Percentiles rank a stretch among this genome's conserved stretches.
Conservation (phyloP, 163 green algal genomes). For the Prototheca cutis region DNA sequence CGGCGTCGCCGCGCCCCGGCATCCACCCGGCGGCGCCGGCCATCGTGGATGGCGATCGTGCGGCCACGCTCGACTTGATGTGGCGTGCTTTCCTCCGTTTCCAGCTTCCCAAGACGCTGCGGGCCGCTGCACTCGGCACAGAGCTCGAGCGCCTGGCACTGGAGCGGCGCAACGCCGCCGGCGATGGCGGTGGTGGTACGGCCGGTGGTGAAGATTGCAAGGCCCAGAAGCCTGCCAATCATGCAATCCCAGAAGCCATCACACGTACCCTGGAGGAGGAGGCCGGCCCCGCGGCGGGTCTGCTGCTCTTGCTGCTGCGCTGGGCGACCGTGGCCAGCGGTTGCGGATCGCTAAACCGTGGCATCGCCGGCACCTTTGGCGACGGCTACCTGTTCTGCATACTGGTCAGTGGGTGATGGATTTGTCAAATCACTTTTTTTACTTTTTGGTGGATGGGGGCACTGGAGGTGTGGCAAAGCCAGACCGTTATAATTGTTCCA, state of each 20-base stretch:
- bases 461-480: too few relatives aligned
- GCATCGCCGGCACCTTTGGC: conserved; percentile 32
- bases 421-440: too few relatives aligned
- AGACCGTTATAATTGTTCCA: too few relatives aligned
- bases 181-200: too few relatives aligned
- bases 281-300: not conserved
- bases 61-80: conserved; percentile 48
- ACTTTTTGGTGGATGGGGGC: too few relatives aligned
- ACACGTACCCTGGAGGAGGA: conserved; percentile 13
- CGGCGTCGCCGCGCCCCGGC: not conserved
- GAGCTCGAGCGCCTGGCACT: conserved; percentile 39
- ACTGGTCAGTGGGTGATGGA: too few relatives aligned
- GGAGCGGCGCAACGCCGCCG: not conserved
- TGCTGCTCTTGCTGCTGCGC: not conserved
- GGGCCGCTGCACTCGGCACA: conserved; percentile 20
- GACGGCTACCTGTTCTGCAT: conserved; percentile 64
- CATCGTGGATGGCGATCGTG: conserved; percentile 51
- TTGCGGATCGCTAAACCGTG: not conserved
- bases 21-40: not conserved
- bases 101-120: conserved; percentile 45
- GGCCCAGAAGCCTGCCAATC: too few relatives aligned
- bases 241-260: not conserved
- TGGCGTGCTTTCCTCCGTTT: conserved; percentile 43
- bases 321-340: not conserved
- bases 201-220: too few relatives aligned